phyloP scores from a whole-genome alignment of 306 rosid genomes.

The Cicer judaicum region DNA sequence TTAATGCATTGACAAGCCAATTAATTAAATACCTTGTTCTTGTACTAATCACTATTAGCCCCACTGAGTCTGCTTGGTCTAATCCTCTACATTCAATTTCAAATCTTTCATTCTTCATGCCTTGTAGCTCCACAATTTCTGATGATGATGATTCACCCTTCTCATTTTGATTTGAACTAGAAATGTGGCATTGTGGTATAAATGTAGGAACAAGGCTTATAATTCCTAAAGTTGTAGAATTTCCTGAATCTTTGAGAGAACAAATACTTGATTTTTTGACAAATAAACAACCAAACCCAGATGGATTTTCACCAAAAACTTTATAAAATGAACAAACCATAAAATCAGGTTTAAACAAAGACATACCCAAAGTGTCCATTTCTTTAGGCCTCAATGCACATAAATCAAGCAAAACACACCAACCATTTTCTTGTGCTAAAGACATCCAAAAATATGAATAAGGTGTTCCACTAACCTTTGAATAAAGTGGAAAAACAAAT shows the following conservation, averaged over 20 bases:
- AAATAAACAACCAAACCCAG: slow-evolving; percentile 84
- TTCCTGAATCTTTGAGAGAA: slow-evolving; percentile 50
- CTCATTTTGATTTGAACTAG: neutral
- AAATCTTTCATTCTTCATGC: slow-evolving; percentile 6
- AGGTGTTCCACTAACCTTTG: slow-evolving; percentile 73
- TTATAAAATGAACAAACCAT: slow-evolving; percentile 76
- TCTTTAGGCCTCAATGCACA: slow-evolving; percentile 81
- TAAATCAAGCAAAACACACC: slow-evolving; percentile 80
- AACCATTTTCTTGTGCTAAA: slow-evolving; percentile 78
- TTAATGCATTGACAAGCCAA: slow-evolving; percentile 79
- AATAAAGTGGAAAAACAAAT: slow-evolving; percentile 83
- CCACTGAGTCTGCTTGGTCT: slow-evolving; percentile 82
- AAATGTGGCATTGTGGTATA: slow-evolving; percentile 12
- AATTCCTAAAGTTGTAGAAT: slow-evolving; percentile 61
- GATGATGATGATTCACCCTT: slow-evolving; percentile 26
- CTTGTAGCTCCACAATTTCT: slow-evolving; percentile 47
- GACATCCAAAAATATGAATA: slow-evolving; percentile 88
- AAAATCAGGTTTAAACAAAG: slow-evolving; percentile 82
- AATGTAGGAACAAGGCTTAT: slow-evolving; percentile 62
- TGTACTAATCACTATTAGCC: slow-evolving; percentile 58
- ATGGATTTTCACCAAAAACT: slow-evolving; percentile 78
- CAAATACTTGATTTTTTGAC: slow-evolving; percentile 70
- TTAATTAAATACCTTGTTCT: slow-evolving; percentile 67
- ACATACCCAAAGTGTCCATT: slow-evolving; percentile 77
- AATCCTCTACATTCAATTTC: slow-evolving; percentile 67